These are phyloP conservation scores for Fusarium sterilihyphosum DNA, from an alignment of 2,329 filamentous ascomycete species.

Conservation along the genomic window DNA sequence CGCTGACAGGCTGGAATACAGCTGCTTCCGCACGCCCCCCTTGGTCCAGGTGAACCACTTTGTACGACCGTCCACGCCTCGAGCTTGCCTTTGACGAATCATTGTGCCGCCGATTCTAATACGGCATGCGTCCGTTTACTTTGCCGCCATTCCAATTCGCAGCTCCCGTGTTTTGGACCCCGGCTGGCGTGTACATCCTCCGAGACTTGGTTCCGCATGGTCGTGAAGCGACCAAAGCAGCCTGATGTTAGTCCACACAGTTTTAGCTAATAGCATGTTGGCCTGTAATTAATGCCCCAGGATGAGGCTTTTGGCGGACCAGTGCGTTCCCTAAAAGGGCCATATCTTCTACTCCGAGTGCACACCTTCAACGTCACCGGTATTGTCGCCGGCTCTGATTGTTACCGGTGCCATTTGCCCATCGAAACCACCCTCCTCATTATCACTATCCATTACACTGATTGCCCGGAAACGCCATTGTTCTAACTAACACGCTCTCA, in stretches of 20 bases:
- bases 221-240: conserved; percentile 36
- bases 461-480: conserved; percentile 1
- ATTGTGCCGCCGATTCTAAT: conserved; percentile 35
- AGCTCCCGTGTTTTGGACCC: conserved; percentile 27
- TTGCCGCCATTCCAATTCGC: conserved; percentile 39
- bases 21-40: conserved; percentile 35
- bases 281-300: conserved; percentile 28
- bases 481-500: not conserved
- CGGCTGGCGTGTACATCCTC: conserved; percentile 27
- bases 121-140: conserved; percentile 34
- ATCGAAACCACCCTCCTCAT: conserved; percentile 14
- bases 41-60: conserved; percentile 33
- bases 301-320: conserved; percentile 39
- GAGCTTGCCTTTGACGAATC: conserved; percentile 38
- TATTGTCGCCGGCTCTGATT: conserved; percentile 9
- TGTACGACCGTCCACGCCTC: conserved; percentile 27
- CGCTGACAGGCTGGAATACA: conserved; percentile 47
- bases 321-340: conserved; percentile 40
- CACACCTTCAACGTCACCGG: conserved; percentile 17
- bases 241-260: conserved; percentile 44
- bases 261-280: conserved; percentile 42
- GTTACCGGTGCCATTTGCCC: conserved; percentile 21
- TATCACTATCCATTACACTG: not conserved
- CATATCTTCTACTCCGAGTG: conserved; percentile 34
- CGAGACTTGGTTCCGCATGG: conserved; percentile 36